Evolutionary conservation across 2,329 filamentous ascomycete species (phyloP), one percentile per base, ranked within the genome.

Genomic region (Claviceps pusilla): DNA sequence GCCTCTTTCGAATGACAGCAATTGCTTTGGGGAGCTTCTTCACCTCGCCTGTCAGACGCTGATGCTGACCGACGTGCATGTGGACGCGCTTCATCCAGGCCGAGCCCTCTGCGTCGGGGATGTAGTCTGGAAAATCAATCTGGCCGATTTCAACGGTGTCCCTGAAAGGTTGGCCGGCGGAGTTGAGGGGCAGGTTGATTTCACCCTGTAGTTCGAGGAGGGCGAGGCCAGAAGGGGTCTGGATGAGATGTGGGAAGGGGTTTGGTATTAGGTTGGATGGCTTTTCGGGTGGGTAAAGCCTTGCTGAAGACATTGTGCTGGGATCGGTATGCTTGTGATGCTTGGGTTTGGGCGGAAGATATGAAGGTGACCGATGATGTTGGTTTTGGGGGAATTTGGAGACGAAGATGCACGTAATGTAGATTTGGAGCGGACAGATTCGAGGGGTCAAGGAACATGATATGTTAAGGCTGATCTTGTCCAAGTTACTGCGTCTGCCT

Each of bases 81-180:
- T 95, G 87, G 33, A 91, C 89, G 41, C 81, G 78, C 70, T 89
- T 94, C 87, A 91, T 95, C 90, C 90, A 96, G 10, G 78, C 78
- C 0, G 80, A 83, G 61, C 80, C 67, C 50, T 63, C 63, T 12
- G 62, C 61, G 31, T 61, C 66, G 12, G 64, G 62, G 9, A 79
- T 74, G 66, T 90, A 88, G 61, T 87, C 77, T 1, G 89, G 89
- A 62, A 95, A 95, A 37, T 85, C 77, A 35, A 95, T 76, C 54
- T 80, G 82, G 37, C 89, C 89, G 59, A 95, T 75, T 24, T 68
- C 62, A 16, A 57, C 19, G 3, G 65, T 57, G 19, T 66, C 64
- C 6, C 58, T 56, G 41, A 69, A 57, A 5, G 64, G 50, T 28
- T 65, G 58, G 31, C 66, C 59, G 52, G 71, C 61, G 10, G 61